Conservation (phyloP, 805 yeast species). For the Nakazawaea holstii region DNA sequence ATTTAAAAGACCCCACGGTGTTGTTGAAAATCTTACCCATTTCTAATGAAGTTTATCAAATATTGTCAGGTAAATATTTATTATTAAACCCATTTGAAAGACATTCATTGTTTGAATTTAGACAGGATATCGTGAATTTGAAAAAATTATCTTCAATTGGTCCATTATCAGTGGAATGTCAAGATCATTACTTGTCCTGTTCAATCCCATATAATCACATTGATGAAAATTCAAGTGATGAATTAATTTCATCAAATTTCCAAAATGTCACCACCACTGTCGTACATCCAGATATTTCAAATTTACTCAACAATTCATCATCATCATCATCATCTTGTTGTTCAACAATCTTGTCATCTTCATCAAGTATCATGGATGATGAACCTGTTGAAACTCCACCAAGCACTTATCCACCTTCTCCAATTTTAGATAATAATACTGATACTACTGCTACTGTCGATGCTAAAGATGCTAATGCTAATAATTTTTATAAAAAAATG, state of each 20-base stretch:
- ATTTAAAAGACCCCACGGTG: conserved; percentile 47
- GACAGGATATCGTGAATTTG: conserved; percentile 30
- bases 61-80: conserved; percentile 41
- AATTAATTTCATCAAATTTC: not conserved
- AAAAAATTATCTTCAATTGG: conserved; percentile 25
- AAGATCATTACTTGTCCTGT: not conserved
- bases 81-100: conserved; percentile 44
- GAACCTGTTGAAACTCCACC: conserved; percentile 5
- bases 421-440: not conserved
- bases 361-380: not conserved
- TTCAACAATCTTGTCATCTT: not conserved
- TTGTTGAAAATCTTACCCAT: conserved; percentile 69
- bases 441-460: not conserved
- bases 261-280: not conserved
- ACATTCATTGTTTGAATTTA: conserved; percentile 32
- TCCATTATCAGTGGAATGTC: conserved; percentile 19
- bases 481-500: not conserved
- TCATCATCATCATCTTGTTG: not conserved
- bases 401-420: conserved; percentile 10
- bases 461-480: not conserved
- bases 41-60: conserved; percentile 50
- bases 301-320: not conserved
- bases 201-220: conserved; percentile 7
- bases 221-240: conserved; percentile 3
- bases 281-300: conserved; percentile 1